Base-by-base conservation (phyloP, 2,329 filamentous ascomycete genomes). In the Boeremia lycopersici region DNA sequence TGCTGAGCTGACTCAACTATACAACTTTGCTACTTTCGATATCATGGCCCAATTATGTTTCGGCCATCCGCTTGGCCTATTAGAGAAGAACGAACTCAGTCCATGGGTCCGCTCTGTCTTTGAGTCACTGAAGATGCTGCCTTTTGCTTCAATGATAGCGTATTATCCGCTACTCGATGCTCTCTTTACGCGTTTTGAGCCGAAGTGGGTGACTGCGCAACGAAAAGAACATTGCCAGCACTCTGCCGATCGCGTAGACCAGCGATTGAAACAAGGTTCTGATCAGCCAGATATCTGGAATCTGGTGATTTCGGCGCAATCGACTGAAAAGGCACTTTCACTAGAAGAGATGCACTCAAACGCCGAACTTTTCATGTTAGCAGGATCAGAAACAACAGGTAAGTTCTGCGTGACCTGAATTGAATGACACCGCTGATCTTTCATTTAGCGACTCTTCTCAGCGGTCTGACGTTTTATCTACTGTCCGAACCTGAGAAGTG, bases 11-110 rank as follows among this genome's bases (percentile, higher is more conserved):
- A 60, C 74, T 8, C 34, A 61, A 9, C 35, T 55, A 35, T 62
- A 49, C 45, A 60, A 62, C 33, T 60, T 45, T 34, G 49, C 48
- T 0, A 62, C 57, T 0, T 65, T 67, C 35, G 61, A 67, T 34
- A 49, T 61, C 8, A 63, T 64, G 54, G 78, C 77, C 12, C 78
- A 80, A 59, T 73, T 84, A 23, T 79, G 81, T 0, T 84, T 84
- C 59, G 81, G 81, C 0, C 76, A 79, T 3, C 75, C 78, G 0
- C 82, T 68, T n/a, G 39, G 51, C n/a, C 53, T 61, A 19, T 33
- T 66, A 9, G 44, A 53, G 31, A 46, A 28, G 4, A 34, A 42
- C 38, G 35, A 47, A 23, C 44, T 34, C n/a, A 48, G 53, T 19
- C 77, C 76, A 46, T 79, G 69, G 68, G 62, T 76, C 7, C 19